phyloP scores from a whole-genome alignment of 2,329 filamentous ascomycete genomes.

The Xylaria sp. region DNA sequence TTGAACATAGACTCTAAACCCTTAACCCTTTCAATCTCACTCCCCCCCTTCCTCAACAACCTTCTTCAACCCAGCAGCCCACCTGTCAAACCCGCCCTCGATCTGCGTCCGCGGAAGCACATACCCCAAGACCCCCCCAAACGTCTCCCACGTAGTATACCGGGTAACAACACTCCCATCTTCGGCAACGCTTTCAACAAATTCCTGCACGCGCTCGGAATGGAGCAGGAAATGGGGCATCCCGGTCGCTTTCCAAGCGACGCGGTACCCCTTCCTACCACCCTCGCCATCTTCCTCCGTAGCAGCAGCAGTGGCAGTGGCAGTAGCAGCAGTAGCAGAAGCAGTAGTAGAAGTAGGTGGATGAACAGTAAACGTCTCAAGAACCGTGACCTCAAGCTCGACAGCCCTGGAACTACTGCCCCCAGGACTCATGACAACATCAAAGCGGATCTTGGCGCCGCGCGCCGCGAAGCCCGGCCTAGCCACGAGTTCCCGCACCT shows the following conservation, averaged over 20 bases:
- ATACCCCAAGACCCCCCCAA: conserved; percentile 27
- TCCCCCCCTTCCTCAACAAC: conserved; percentile 20
- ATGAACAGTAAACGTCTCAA: conserved; percentile 17
- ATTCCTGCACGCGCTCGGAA: conserved; percentile 39
- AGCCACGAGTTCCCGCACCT: conserved; percentile 15
- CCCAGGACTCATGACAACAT: conserved; percentile 33
- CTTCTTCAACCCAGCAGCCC: conserved; percentile 35
- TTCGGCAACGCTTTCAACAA: conserved; percentile 1
- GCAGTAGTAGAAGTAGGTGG: neutral
- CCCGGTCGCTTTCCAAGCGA: conserved; percentile 30
- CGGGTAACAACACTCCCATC: conserved; percentile 18
- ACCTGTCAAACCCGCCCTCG: conserved; percentile 34
- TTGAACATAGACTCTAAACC: neutral
- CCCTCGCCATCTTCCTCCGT: neutral
- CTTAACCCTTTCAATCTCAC: neutral
- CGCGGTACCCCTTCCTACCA: conserved; percentile 24
- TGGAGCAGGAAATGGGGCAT: conserved; percentile 33
- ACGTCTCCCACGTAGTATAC: conserved; percentile 38
- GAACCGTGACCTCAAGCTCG: conserved; percentile 31
- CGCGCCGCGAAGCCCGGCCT: conserved; percentile 7
- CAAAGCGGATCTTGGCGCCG: conserved; percentile 31
- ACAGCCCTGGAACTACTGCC: conserved; percentile 17
- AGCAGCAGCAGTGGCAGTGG: neutral
- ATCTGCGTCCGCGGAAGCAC: conserved; percentile 31
- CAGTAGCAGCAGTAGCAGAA: neutral